Conservation (phyloP, 192 early-diverging fungal genomes). For the Coemansia sp. region DNA sequence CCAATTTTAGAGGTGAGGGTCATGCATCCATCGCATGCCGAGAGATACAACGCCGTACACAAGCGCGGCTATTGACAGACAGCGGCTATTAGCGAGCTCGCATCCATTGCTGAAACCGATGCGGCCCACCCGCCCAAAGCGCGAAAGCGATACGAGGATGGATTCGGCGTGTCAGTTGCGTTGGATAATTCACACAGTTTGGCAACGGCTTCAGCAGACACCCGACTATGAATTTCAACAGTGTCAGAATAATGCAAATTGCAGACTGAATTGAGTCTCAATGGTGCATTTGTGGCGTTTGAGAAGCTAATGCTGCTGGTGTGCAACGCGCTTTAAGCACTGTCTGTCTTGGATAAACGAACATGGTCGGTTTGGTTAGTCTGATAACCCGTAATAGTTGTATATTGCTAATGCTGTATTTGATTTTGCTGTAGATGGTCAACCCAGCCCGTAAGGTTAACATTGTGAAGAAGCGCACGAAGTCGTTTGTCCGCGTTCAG, state of each 20-base stretch:
- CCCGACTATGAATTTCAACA: not conserved
- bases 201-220: not conserved
- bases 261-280: not conserved
- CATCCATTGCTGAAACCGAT: constrained; percentile 9
- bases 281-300: no score
- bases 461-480: constrained; percentile 99
- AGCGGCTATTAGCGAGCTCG: not conserved
- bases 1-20: constrained; percentile 39
- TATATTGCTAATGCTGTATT: not conserved
- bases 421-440: constrained; percentile 69
- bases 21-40: constrained; percentile 25
- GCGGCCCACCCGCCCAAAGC: not conserved
- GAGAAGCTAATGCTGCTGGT: no score
- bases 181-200: not conserved
- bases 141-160: not conserved
- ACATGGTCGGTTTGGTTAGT: not conserved
- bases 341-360: no score
- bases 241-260: not conserved
- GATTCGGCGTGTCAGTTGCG: not conserved
- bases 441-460: constrained; percentile 88
- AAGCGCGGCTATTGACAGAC: not conserved
- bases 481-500: constrained; percentile 95
- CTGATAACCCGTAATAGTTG: not conserved
- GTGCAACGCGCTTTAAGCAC: no score
- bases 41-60: not conserved